Evolutionary conservation across 345 rosid genomes (phyloP).

Genomic region (Eucalyptus curtisii): DNA sequence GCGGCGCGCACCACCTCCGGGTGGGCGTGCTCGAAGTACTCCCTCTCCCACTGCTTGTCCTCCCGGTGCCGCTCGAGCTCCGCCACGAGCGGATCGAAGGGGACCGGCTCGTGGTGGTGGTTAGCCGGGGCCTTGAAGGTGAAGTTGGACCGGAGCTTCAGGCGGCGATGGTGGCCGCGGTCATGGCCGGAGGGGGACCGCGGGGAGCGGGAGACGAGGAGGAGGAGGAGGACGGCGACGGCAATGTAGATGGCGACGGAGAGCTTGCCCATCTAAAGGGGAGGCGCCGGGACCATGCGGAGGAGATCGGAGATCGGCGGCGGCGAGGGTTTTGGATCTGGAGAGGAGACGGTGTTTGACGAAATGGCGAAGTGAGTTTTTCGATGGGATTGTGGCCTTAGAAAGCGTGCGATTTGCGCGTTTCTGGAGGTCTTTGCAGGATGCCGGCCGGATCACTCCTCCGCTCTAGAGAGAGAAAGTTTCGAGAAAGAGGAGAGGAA

Average conservation of each 20-base stretch:
- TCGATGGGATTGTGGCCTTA: background rate
- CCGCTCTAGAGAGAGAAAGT: background rate
- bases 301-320: background rate
- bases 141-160: constrained; percentile 45
- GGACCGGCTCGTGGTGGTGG: constrained; percentile 16
- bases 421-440: background rate
- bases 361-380: background rate
- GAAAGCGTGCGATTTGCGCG: background rate
- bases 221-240: constrained; percentile 34
- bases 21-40: constrained; percentile 50
- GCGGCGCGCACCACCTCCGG: constrained; percentile 17
- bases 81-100: constrained; percentile 39
- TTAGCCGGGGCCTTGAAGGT: constrained; percentile 19
- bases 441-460: background rate
- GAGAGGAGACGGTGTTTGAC: background rate
- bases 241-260: constrained; percentile 33
- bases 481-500: background rate
- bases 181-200: constrained; percentile 15
- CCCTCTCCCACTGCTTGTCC: constrained; percentile 84
- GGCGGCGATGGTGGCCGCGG: constrained; percentile 34
- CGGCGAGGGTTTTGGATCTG: background rate
- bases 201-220: constrained; percentile 43
- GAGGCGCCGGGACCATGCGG: background rate
- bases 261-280: constrained; percentile 20
- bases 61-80: constrained; percentile 39